These are phyloP conservation scores for Fusarium solani-melongenae DNA, from an alignment of 2,329 filamentous ascomycete species.

Conservation along the genomic window DNA sequence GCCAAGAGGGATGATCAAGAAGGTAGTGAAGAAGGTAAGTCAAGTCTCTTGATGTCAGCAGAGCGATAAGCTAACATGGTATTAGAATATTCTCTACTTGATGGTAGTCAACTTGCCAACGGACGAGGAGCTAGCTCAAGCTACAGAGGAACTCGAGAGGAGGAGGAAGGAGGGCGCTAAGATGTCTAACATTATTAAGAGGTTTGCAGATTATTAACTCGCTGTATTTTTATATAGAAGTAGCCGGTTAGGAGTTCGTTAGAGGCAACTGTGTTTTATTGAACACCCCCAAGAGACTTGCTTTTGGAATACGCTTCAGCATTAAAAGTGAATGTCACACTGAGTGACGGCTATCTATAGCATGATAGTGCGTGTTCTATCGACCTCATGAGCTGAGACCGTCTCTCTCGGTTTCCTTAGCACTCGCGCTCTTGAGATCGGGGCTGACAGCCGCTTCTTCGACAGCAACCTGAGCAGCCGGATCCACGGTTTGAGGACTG, in stretches of 20 bases:
- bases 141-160: constrained; percentile 11
- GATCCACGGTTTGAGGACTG: not conserved
- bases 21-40: constrained; percentile 11
- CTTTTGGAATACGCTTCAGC: not conserved
- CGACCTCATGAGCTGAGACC: not conserved
- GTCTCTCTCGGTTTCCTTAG: not conserved
- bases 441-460: not conserved
- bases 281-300: not conserved
- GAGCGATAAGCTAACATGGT: not conserved
- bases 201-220: not conserved
- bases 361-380: not conserved
- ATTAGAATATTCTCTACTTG: constrained; percentile 28
- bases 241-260: not conserved
- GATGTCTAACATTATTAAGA: constrained; percentile 5
- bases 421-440: not conserved
- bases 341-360: not conserved
- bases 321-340: not conserved
- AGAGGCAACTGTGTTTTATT: not conserved
- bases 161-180: not conserved
- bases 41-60: not conserved
- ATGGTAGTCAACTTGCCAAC: constrained; percentile 32
- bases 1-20: not conserved
- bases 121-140: constrained; percentile 22
- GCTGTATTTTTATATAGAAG: not conserved
- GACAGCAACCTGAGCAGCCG: not conserved